Evolutionary conservation across 2,329 filamentous ascomycete species (phyloP).

Genomic region (Paecilomyces formosus): DNA sequence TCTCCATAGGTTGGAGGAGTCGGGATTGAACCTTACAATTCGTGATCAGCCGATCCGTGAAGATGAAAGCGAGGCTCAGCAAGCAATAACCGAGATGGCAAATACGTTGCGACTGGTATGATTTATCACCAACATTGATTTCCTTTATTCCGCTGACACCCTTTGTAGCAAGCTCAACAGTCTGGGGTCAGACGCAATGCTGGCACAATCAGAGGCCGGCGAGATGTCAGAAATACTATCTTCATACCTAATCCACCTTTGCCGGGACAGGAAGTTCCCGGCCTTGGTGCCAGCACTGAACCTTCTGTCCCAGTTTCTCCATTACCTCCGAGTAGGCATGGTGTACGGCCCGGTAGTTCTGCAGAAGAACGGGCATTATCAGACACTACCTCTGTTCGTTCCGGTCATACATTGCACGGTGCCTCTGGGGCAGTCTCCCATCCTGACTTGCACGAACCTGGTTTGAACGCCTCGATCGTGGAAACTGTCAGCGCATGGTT

Average conservation of each 20-base stretch:
- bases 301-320: slow-evolving; percentile 27
- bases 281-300: slow-evolving; percentile 18
- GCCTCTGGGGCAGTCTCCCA: slow-evolving; percentile 66
- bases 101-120: slow-evolving; percentile 40
- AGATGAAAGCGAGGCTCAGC: slow-evolving; percentile 42
- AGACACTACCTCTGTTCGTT: slow-evolving; percentile 87
- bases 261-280: slow-evolving; percentile 26
- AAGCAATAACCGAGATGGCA: slow-evolving; percentile 42
- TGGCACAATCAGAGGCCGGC: slow-evolving; percentile 75
- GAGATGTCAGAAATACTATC: slow-evolving; percentile 87
- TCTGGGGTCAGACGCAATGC: slow-evolving; percentile 56
- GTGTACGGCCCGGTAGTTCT: slow-evolving; percentile 44
- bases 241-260: slow-evolving; percentile 55
- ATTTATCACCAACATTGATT: slow-evolving; percentile 4
- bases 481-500: slow-evolving; percentile 86
- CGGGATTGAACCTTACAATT: slow-evolving; percentile 40
- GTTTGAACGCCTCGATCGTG: slow-evolving; percentile 80
- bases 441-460: slow-evolving; percentile 69
- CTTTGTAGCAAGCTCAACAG: slow-evolving; percentile 35
- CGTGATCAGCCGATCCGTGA: slow-evolving; percentile 43
- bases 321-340: slow-evolving; percentile 25
- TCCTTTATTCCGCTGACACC: slow-evolving; percentile 10
- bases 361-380: slow-evolving; percentile 63
- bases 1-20: slow-evolving; percentile 30
- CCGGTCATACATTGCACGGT: slow-evolving; percentile 68